Conservation (phyloP, 2,329 filamentous ascomycete genomes). For the Penicillium sp. region DNA sequence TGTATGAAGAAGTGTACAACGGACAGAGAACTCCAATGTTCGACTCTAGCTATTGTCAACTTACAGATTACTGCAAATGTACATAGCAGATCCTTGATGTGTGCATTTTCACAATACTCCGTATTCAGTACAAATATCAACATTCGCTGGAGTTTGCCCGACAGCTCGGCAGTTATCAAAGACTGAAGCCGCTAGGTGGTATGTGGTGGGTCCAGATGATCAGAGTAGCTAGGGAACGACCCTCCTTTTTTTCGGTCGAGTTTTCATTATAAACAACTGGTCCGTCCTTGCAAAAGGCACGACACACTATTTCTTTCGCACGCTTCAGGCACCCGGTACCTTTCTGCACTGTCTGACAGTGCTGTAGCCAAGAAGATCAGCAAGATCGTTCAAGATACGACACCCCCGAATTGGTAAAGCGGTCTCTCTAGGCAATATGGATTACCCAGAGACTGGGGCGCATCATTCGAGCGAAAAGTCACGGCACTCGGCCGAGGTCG, state of each 20-base stretch:
- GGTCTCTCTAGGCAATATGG: slow-evolving; percentile 6
- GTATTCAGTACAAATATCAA: no score
- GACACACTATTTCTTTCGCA: not conserved
- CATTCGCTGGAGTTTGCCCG: not conserved
- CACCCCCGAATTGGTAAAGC: slow-evolving; percentile 1
- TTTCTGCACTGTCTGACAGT: not conserved
- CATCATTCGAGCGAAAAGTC: slow-evolving; percentile 2
- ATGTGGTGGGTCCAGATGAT: slow-evolving; percentile 8
- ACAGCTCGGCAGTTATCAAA: slow-evolving; percentile 2
- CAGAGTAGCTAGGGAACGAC: slow-evolving; percentile 1
- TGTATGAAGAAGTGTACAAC: not conserved
- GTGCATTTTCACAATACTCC: no score
- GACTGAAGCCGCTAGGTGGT: slow-evolving; percentile 4
- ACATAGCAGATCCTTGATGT: no score
- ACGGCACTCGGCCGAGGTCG: slow-evolving; percentile 9
- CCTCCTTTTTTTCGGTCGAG: not conserved
- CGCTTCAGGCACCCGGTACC: not conserved
- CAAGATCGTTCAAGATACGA: not conserved
- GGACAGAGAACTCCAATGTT: not conserved
- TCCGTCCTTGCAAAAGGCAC: not conserved
- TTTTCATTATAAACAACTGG: not conserved
- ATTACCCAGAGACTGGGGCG: not conserved
- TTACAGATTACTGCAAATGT: no score
- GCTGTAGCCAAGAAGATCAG: slow-evolving; percentile 7
- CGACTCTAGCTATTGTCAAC: not conserved